Percentiles rank a stretch among this genome's conserved stretches.
phyloP scores from a whole-genome alignment of 768 basidiomycete genomes.

The Mycena leptocephala region DNA sequence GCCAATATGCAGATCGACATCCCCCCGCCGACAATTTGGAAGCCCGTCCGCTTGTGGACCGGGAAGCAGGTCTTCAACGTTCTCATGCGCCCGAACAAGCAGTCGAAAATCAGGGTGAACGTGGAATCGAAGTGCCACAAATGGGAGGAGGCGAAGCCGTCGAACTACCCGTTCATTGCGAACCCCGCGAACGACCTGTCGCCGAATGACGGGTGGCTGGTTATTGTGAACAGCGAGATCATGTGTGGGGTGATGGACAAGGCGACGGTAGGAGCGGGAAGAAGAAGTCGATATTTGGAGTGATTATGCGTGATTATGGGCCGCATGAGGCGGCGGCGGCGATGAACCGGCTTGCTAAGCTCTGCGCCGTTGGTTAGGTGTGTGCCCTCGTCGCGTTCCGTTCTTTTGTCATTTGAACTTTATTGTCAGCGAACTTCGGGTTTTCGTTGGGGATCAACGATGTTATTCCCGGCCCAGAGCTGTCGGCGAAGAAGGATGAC shows the following conservation, averaged over 20 bases:
- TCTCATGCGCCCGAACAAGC: constrained; percentile 94
- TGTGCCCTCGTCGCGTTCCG: constrained; percentile 40
- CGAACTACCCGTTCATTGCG: constrained; percentile 73
- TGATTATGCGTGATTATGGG: constrained; percentile 97
- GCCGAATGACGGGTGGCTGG: constrained; percentile 98
- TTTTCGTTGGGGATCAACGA: constrained; percentile 99
- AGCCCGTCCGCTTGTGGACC: constrained; percentile 95
- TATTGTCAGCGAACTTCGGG: constrained; percentile 88
- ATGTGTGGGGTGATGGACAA: constrained; percentile 99
- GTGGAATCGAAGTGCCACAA: constrained; percentile 97
- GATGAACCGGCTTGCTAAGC: constrained; percentile 96
- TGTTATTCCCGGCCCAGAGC: constrained; percentile 92
- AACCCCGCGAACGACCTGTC: constrained; percentile 86
- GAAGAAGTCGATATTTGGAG: constrained; percentile 99
- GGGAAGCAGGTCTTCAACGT: constrained; percentile 99
- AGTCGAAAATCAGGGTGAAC: constrained; percentile 90
- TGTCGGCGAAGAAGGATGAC: constrained; percentile 86
- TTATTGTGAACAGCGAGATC: constrained; percentile 97
- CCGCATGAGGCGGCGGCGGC: constrained; percentile 94
- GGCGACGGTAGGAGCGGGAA: constrained; percentile 98
- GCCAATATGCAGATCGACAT: constrained; percentile 95
- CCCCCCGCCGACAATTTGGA: constrained; percentile 95
- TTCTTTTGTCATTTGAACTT: constrained; percentile 25
- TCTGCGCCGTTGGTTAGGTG: constrained; percentile 96
- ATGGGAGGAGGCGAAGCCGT: constrained; percentile 80